Evolutionary conservation across 768 basidiomycete species (phyloP), one percentile per base, ranked within the genome.

Genomic region (Dacryopinax spathularia): DNA sequence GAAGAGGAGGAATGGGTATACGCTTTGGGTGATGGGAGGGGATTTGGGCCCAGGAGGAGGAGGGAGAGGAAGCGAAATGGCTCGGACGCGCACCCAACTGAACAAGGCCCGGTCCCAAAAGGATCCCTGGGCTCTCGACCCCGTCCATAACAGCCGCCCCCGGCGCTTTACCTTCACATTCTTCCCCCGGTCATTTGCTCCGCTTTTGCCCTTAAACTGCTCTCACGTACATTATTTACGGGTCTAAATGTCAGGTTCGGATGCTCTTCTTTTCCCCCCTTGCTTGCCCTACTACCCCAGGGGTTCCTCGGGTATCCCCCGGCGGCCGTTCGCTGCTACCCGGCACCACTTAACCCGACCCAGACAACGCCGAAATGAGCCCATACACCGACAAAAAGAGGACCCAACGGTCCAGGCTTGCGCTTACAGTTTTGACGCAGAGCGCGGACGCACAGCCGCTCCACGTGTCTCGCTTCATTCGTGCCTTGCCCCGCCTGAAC

Each of bases 401-500:
- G 25, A 44, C 22, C 22, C 13, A 9, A 12, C 7, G 48, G 48
- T 56, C 48, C 5, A 56, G 48, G 48, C 48, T 56, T 56, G 39
- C 48, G 48, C 48, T 56, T 56, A 31, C 48, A 56, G 48, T 25
- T 56, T 56, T 56, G 48, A 56, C 48, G 48, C 48, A 56, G 48
- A 41, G 22, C n/a, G n/a, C 39, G 22, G 48, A 56, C 48, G 48
- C 48, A 56, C 48, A 56, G 48, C 48, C 48, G 48, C 48, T 56
- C 48, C 48, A 56, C 48, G 48, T 56, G 48, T 56, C 48, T 56
- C 48, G 48, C 48, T 56, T 56, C 48, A 56, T 56, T 56, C 48
- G 48, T 56, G 48, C 48, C 48, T 56, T 56, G 48, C 29, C 48
- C 48, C 48, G 25, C 48, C 13, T 44, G 43, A n/a, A 22, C 43